A percentile compares a stretch with the other conserved stretches of the same genome.
Evolutionary conservation across 371 early-diverging fungal genomes (phyloP).

Genomic region (Rhizopus arrhizus): DNA sequence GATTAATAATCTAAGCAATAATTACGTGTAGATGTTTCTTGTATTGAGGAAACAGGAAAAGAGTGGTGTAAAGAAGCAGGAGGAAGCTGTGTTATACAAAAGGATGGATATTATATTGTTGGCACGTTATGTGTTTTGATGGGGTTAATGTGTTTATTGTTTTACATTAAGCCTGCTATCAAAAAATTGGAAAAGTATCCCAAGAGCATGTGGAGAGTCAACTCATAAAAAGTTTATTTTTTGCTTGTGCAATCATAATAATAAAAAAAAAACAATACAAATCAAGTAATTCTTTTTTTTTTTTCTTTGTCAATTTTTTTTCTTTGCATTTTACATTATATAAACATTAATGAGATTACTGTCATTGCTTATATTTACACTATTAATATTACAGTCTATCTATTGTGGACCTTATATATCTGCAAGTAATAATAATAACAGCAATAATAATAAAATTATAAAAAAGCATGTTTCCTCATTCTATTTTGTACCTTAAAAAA

Average conservation of each 20-base stretch:
- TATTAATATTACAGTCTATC: slow-evolving; percentile 6
- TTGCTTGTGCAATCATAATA: background rate
- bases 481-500: background rate
- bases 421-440: slow-evolving; percentile 31
- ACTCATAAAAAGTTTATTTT: background rate
- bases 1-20: background rate
- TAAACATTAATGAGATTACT: background rate
- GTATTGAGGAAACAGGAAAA: slow-evolving; percentile 66
- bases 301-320: slow-evolving; percentile 11
- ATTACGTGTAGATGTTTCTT: slow-evolving; percentile 44
- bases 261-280: background rate
- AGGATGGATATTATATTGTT: slow-evolving; percentile 89
- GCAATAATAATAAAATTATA: background rate
- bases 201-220: slow-evolving; percentile 46
- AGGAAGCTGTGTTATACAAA: slow-evolving; percentile 67
- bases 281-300: slow-evolving; percentile 9
- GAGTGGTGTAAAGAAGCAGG: slow-evolving; percentile 60
- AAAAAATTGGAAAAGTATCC: slow-evolving; percentile 64
- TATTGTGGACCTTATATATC: slow-evolving; percentile 38
- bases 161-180: slow-evolving; percentile 72
- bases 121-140: slow-evolving; percentile 69
- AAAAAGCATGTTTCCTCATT: slow-evolving; percentile 1
- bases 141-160: slow-evolving; percentile 60
- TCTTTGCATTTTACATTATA: background rate
- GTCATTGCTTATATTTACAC: background rate